phyloP scores from a whole-genome alignment of 106 monocot genomes.

The Acorus calamus region DNA sequence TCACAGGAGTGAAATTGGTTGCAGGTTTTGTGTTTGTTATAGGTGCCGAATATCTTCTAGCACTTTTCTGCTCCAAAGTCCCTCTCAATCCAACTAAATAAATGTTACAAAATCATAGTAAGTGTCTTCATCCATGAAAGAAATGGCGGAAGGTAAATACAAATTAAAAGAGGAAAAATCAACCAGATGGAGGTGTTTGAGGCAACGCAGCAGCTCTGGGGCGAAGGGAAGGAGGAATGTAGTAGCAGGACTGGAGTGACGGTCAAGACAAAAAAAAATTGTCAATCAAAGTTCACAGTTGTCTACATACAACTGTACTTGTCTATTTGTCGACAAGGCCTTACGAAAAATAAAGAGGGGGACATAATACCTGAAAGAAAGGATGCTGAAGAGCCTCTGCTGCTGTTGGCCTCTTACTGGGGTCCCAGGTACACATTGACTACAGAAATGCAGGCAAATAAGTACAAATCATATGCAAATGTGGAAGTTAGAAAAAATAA shows the following conservation, averaged over 20 bases:
- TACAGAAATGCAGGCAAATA: not conserved
- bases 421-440: constrained; percentile 52
- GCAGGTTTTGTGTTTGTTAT: constrained; percentile 24
- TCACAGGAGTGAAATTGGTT: constrained; percentile 17
- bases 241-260: constrained; percentile 29
- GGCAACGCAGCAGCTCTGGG: constrained; percentile 16
- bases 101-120: not conserved
- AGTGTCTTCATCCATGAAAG: too few species aligned
- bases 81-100: constrained; percentile 21
- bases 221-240: constrained; percentile 42
- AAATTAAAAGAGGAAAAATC: too few species aligned
- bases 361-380: constrained; percentile 23
- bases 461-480: not conserved
- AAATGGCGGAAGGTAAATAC: too few species aligned
- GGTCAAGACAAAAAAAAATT: not conserved
- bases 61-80: constrained; percentile 17
- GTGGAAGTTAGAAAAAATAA: not conserved
- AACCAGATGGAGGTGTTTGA: constrained; percentile 48
- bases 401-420: constrained; percentile 35
- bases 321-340: not conserved
- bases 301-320: too few species aligned
- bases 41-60: constrained; percentile 45
- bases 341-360: not conserved
- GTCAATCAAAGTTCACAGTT: too few species aligned
- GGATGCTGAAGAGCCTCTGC: constrained; percentile 36